A percentile compares a stretch with the other conserved stretches of the same genome.
Evolutionary conservation across 2,329 filamentous ascomycete species (phyloP).

Genomic region (Parasarocladium wereldwijsianum): DNA sequence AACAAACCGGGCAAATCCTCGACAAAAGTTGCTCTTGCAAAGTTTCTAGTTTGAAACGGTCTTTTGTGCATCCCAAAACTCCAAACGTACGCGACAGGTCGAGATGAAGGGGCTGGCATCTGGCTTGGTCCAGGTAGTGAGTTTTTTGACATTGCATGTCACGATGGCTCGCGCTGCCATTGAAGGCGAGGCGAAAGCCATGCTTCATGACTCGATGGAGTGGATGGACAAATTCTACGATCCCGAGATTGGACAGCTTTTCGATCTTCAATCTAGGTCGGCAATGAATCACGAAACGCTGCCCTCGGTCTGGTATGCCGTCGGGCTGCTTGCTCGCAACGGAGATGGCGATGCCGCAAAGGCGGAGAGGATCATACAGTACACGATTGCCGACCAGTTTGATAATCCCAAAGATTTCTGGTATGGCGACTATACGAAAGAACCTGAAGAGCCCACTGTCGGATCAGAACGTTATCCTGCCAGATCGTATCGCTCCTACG

Average conservation of each 20-base stretch:
- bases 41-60: too few relatives aligned
- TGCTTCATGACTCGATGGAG: conserved; percentile 35
- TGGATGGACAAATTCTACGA: conserved; percentile 44
- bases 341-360: conserved; percentile 29
- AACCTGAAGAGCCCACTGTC: conserved; percentile 42
- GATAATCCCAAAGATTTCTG: conserved; percentile 37
- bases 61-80: too few relatives aligned
- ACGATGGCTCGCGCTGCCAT: conserved; percentile 4
- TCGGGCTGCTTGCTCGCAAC: conserved; percentile 41
- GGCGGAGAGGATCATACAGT: conserved; percentile 37
- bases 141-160: too few relatives aligned
- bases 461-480: conserved; percentile 34
- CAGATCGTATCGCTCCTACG: conserved; percentile 40
- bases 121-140: too few relatives aligned
- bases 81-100: too few relatives aligned
- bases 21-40: too few relatives aligned
- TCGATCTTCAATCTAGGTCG: conserved; percentile 26
- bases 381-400: conserved; percentile 36
- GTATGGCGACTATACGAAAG: conserved; percentile 39
- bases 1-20: too few relatives aligned
- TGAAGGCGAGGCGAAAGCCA: conserved; percentile 17
- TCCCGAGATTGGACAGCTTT: conserved; percentile 32
- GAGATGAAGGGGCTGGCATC: too few relatives aligned
- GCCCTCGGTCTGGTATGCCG: conserved; percentile 42
- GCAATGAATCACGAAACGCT: conserved; percentile 41